Percentiles rank a stretch among this genome's conserved stretches.
Evolutionary conservation across 306 rosid genomes (phyloP).

Genomic region (Trifolium subterraneum): DNA sequence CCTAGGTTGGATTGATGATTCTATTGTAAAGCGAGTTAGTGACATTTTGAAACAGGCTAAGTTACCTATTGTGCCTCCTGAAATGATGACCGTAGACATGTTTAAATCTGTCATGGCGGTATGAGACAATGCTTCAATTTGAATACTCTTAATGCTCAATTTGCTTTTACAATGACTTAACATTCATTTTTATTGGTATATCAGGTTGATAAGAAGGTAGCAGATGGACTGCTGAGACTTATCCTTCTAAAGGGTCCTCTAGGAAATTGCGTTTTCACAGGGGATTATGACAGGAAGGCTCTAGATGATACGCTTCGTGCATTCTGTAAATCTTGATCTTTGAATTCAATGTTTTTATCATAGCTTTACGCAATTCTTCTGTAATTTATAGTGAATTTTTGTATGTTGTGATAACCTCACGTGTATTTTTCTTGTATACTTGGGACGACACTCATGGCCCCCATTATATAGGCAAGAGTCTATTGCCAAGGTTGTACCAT

Average conservation of each 20-base stretch:
- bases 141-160: neutral
- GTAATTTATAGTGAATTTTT: constrained; percentile 34
- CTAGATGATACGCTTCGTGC: constrained; percentile 80
- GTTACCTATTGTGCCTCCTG: constrained; percentile 76
- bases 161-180: constrained; percentile 28
- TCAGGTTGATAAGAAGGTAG: constrained; percentile 97
- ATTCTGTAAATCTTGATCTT: constrained; percentile 72
- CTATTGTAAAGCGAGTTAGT: constrained; percentile 75
- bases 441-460: constrained; percentile 13
- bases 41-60: constrained; percentile 69
- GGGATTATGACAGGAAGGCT: constrained; percentile 87
- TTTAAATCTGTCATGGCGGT: constrained; percentile 96
- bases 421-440: constrained; percentile 35
- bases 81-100: constrained; percentile 77
- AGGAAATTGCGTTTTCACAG: constrained; percentile 87
- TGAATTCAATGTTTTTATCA: constrained; percentile 10
- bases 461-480: constrained; percentile 35
- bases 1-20: constrained; percentile 93
- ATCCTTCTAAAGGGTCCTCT: constrained; percentile 89
- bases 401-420: constrained; percentile 25
- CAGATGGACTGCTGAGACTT: constrained; percentile 89
- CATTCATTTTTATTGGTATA: constrained; percentile 38
- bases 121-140: constrained; percentile 43
- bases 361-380: constrained; percentile 25
- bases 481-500: constrained; percentile 42